phyloP scores from a whole-genome alignment of 2,329 filamentous ascomycete genomes.

The Ploettnerulaceae sp. region DNA sequence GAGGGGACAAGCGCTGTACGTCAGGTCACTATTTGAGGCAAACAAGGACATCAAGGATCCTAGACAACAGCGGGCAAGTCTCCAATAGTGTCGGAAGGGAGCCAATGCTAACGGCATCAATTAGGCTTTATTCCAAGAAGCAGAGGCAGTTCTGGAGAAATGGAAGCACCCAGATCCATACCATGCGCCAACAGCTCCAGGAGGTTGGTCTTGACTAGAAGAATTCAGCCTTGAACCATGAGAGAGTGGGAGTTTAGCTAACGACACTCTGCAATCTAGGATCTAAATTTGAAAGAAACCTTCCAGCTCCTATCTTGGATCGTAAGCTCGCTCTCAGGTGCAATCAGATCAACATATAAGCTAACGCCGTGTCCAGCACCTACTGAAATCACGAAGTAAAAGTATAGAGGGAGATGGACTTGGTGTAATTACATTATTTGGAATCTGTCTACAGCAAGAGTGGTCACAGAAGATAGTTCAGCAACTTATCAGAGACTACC shows the following conservation, averaged over 20 bases:
- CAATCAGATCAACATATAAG: background rate
- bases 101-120: slow-evolving; percentile 13
- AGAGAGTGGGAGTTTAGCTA: background rate
- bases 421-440: background rate
- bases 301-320: slow-evolving; percentile 73
- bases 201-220: slow-evolving; percentile 55
- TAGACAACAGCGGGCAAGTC: slow-evolving; percentile 66
- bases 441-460: slow-evolving; percentile 20
- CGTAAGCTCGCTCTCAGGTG: slow-evolving; percentile 54
- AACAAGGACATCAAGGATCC: slow-evolving; percentile 82
- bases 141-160: slow-evolving; percentile 79
- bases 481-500: too few species aligned
- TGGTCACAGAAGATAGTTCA: background rate
- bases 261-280: slow-evolving; percentile 46
- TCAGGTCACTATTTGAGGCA: slow-evolving; percentile 89
- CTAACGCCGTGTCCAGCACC: slow-evolving; percentile 25
- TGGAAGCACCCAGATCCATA: slow-evolving; percentile 99
- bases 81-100: background rate
- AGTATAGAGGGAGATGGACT: background rate
- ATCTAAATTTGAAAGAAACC: slow-evolving; percentile 93
- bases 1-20: slow-evolving; percentile 94
- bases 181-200: slow-evolving; percentile 80
- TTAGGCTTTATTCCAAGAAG: slow-evolving; percentile 79
- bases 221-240: background rate
- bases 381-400: slow-evolving; percentile 25